Percentiles rank a stretch among this genome's conserved stretches.
These are phyloP conservation scores for Pestalotiopsis sp. DNA, from an alignment of 2,329 filamentous ascomycete species.

Conservation along the genomic window DNA sequence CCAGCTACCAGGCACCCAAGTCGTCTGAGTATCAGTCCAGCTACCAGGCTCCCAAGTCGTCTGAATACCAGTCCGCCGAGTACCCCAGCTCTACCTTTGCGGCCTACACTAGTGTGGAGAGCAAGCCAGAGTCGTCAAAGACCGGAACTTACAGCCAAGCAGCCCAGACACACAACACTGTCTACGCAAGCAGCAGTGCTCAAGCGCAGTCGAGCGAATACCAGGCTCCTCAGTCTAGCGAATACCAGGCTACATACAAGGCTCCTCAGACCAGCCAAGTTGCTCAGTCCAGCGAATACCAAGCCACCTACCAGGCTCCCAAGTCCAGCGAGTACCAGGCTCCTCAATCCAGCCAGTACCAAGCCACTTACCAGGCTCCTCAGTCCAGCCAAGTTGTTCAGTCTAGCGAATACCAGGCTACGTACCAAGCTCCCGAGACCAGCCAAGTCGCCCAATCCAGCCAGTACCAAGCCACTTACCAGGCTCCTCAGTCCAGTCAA, in stretches of 20 bases:
- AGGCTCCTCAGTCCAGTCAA: no score
- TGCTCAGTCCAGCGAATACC: no score
- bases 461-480: no score
- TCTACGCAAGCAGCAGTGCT: constrained; percentile 46
- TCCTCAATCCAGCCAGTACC: background rate
- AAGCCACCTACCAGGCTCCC: constrained; percentile 18
- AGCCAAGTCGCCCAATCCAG: no score
- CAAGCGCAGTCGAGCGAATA: constrained; percentile 40
- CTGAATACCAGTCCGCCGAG: background rate
- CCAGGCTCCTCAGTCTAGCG: background rate
- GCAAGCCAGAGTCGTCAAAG: background rate
- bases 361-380: constrained; percentile 17
- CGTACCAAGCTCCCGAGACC: no score
- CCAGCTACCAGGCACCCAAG: background rate
- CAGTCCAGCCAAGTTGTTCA: constrained; percentile 28
- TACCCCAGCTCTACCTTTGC: background rate
- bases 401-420: constrained; percentile 37
- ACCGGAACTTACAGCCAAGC: constrained; percentile 43
- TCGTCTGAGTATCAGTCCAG: background rate
- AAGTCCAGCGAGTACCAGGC: background rate
- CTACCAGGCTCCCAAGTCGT: background rate
- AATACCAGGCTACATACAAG: background rate
- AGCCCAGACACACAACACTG: constrained; percentile 44
- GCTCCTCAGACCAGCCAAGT: no score
- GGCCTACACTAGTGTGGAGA: constrained; percentile 19